Percentiles rank a stretch among this genome's conserved stretches.
phyloP scores from a whole-genome alignment of 257 asterid species.

The Catharanthus roseus region DNA sequence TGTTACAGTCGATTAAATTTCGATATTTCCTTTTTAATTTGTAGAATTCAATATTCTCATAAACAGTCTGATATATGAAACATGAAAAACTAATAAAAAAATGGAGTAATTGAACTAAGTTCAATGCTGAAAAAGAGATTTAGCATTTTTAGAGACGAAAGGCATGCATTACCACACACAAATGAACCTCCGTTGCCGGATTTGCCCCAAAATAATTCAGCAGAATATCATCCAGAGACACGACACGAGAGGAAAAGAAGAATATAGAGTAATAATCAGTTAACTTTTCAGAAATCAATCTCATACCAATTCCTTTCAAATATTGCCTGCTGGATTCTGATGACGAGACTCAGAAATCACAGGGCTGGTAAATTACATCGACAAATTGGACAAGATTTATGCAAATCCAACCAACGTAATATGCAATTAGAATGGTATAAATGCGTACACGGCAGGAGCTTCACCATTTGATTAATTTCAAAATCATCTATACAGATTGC shows the following conservation, averaged over 20 bases:
- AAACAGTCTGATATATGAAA: too few relatives aligned
- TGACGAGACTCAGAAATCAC: not conserved
- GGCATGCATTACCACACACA: too few relatives aligned
- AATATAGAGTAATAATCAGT: not conserved
- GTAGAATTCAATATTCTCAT: too few relatives aligned
- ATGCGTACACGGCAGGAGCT: not conserved
- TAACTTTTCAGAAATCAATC: not conserved
- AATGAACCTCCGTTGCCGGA: not conserved
- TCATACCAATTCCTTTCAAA: not conserved
- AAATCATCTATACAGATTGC: conserved; percentile 1
- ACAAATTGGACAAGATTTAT: conserved; percentile 2
- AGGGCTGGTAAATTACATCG: not conserved
- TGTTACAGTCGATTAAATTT: too few relatives aligned
- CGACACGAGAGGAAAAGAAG: not conserved
- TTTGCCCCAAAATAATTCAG: too few relatives aligned
- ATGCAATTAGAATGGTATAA: not conserved
- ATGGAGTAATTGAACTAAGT: too few relatives aligned
- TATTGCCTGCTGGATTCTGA: not conserved
- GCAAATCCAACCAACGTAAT: conserved; percentile 1
- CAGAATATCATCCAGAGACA: too few relatives aligned
- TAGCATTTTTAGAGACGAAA: too few relatives aligned
- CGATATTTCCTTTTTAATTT: too few relatives aligned
- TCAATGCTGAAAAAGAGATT: too few relatives aligned
- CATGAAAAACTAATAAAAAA: too few relatives aligned
- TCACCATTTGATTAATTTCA: conserved; percentile 5